These are phyloP conservation scores for Mortierella sp. DNA, from an alignment of 371 early-diverging fungal species.

Conservation along the genomic window DNA sequence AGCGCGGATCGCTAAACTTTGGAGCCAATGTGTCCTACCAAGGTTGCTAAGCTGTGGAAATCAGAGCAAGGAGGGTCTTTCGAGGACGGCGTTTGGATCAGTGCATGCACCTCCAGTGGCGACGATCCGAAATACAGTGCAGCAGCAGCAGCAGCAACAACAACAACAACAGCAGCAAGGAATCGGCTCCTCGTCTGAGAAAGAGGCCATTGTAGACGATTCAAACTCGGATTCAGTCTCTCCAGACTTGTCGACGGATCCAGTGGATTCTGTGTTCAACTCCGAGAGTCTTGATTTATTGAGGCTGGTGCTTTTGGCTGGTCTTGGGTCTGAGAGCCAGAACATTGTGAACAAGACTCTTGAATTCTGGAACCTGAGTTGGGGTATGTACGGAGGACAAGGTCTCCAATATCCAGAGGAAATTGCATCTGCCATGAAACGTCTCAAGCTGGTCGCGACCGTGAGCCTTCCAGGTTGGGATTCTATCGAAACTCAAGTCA, in stretches of 20 bases:
- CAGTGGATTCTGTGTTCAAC: not conserved
- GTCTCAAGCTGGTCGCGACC: slow-evolving; percentile 24
- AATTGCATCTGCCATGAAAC: slow-evolving; percentile 13
- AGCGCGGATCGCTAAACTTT: slow-evolving; percentile 12
- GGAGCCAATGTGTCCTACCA: slow-evolving; percentile 24
- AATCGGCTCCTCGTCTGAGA: too few species aligned
- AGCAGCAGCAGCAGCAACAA: slow-evolving; percentile 1
- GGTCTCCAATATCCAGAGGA: slow-evolving; percentile 27
- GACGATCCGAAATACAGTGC: slow-evolving; percentile 28
- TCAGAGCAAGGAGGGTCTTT: slow-evolving; percentile 3
- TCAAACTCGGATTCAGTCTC: too few species aligned
- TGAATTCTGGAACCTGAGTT: slow-evolving; percentile 40
- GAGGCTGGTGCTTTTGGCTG: slow-evolving; percentile 17
- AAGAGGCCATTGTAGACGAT: too few species aligned
- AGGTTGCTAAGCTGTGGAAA: slow-evolving; percentile 10
- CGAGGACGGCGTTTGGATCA: slow-evolving; percentile 27
- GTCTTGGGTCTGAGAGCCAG: slow-evolving; percentile 23
- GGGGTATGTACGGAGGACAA: slow-evolving; percentile 3
- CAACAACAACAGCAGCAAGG: too few species aligned
- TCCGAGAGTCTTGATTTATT: slow-evolving; percentile 10
- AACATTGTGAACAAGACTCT: slow-evolving; percentile 26
- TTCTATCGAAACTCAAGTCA: slow-evolving; percentile 8
- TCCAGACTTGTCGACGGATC: too few species aligned
- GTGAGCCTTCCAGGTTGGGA: slow-evolving; percentile 36
- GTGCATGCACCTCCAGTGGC: slow-evolving; percentile 18